These are phyloP conservation scores for Capsicum chinense DNA, from an alignment of 257 asterid species.

Conservation along the genomic window DNA sequence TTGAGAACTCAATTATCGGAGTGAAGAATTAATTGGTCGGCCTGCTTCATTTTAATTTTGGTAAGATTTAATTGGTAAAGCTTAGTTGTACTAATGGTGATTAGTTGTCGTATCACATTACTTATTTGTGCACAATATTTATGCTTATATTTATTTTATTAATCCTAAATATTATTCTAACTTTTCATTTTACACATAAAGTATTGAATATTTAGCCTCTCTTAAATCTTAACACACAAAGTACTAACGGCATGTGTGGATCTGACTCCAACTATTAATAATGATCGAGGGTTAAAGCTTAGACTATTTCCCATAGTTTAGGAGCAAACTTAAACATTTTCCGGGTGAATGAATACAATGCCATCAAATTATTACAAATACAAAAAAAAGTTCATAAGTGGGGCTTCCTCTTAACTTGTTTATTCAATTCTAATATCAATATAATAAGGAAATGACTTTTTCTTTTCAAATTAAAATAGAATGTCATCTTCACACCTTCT, in stretches of 20 bases:
- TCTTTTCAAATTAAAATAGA: background rate
- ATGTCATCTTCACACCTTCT: background rate
- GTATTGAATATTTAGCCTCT: background rate
- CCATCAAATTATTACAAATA: background rate
- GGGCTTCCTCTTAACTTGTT: background rate
- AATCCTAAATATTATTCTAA: background rate
- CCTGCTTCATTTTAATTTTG: background rate
- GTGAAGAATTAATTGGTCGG: background rate
- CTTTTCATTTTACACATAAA: background rate
- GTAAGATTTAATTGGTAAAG: background rate
- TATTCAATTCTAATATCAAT: background rate
- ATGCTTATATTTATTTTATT: background rate
- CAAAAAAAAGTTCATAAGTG: no score
- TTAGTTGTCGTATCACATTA: background rate
- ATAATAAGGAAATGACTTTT: background rate
- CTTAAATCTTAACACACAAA: no score
- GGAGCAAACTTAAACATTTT: background rate
- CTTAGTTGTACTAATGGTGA: constrained; percentile 1
- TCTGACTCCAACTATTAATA: background rate
- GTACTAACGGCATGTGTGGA: no score
- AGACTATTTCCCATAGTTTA: background rate
- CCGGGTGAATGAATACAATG: background rate
- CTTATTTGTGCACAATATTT: background rate
- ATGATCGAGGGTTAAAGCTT: no score
- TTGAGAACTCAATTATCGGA: background rate